These are phyloP conservation scores for Xylaria digitata DNA, from an alignment of 2,329 filamentous ascomycete species.

Conservation along the genomic window DNA sequence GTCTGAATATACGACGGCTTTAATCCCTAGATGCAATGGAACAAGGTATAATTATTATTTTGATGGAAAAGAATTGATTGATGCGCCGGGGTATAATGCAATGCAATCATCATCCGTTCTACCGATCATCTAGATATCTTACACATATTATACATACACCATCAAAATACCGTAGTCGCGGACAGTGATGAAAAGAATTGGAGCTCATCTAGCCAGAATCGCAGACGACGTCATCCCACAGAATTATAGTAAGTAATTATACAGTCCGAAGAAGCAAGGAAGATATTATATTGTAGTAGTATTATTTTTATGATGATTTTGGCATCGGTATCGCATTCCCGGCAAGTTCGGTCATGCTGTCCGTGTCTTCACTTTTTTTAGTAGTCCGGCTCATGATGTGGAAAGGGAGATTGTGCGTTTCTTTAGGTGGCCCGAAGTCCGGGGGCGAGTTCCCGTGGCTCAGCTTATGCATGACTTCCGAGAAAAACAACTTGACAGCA, in stretches of 20 bases:
- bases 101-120: conserved; percentile 7
- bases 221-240: neutral
- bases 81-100: conserved; percentile 28
- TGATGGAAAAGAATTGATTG: neutral
- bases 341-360: conserved; percentile 64
- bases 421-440: conserved; percentile 30
- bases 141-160: neutral
- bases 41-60: neutral
- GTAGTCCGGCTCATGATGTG: conserved; percentile 46
- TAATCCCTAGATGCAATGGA: neutral
- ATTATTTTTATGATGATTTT: conserved; percentile 38
- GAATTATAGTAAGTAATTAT: neutral
- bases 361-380: conserved; percentile 57
- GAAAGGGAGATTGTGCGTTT: conserved; percentile 49
- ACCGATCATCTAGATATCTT: neutral
- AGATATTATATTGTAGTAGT: conserved; percentile 5
- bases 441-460: conserved; percentile 39
- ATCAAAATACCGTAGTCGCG: neutral
- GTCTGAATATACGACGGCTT: conserved; percentile 10
- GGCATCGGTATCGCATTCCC: conserved; percentile 51
- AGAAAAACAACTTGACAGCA: conserved; percentile 65
- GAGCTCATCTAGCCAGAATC: neutral
- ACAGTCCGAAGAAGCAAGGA: neutral
- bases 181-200: neutral
- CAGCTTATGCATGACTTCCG: conserved; percentile 51